Base-by-base conservation (phyloP, 345 rosid genomes). In the Eucalyptus lansdowneana region DNA sequence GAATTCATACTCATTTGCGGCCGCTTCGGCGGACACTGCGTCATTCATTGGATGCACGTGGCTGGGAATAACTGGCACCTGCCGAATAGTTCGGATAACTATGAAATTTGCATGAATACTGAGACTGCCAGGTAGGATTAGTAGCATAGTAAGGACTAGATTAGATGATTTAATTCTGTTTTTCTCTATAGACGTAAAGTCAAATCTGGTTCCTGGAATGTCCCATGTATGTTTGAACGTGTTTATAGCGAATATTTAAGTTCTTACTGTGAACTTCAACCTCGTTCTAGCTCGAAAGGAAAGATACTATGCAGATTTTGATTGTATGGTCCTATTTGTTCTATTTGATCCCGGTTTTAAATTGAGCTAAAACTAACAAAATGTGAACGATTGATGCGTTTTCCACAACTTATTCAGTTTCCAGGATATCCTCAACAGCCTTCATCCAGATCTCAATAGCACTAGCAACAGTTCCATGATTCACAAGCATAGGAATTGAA, bases 31-130 rank as follows among this genome's bases (percentile, higher is more conserved):
- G 7, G 99, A 94, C 42, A 92, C 91, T 60, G 95, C 91, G 90
- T 94, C 99, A 86, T 97, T 97, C 54, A 96, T 95, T 34, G 98
- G 95, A 92, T 96, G 94, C 90, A 97, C 93, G 67, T 96, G 98
- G 89, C 98, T 93, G 17, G 97, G 97, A 72, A 94, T 92, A 90
- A 97, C 92, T 2, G 96, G 96, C 15, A 97, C 96, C 99, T 97
- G 83, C 21, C 14, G 24, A 72, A 94, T 58, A 34, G 69, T 29
- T n/a, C 14, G 56, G 58, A 88, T 72, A 54, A 21, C 25, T 80
- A 85, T 83, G 24, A 54, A 88, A 42, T 27, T 62, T 50, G 50
- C 62, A 49, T 50, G 88, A 67, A 88, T 2, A 45, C 45, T 11
- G 22, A 72, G 81, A 72, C 25, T 42, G 44, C 44, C 81, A 9